phyloP scores from a whole-genome alignment of 495 filamentous ascomycete genomes.

The Penicillium robsamsonii region DNA sequence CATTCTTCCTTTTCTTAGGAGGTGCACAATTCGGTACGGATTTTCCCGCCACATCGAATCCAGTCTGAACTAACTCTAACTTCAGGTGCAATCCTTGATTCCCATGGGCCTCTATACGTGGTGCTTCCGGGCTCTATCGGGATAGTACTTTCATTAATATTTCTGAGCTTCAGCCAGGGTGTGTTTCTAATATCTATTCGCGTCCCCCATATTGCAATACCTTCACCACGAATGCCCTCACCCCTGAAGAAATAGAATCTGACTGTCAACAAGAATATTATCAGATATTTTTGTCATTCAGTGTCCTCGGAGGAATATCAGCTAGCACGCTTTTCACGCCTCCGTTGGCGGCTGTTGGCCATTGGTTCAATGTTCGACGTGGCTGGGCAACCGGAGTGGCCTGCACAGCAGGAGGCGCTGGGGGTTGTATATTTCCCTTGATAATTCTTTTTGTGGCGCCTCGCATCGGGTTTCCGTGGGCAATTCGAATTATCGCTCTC shows the following conservation, averaged over 20 bases:
- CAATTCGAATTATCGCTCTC: constrained; percentile 67
- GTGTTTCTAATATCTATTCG: constrained; percentile 2
- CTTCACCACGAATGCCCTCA: neutral
- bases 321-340: constrained; percentile 60
- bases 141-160: constrained; percentile 30
- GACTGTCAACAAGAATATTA: constrained; percentile 36
- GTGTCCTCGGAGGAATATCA: constrained; percentile 36
- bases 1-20: constrained; percentile 55
- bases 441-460: constrained; percentile 62
- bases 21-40: constrained; percentile 39
- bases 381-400: constrained; percentile 73
- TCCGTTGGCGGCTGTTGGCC: constrained; percentile 54
- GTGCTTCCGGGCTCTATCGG: constrained; percentile 32
- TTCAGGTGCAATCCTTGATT: constrained; percentile 32
- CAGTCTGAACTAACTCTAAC: neutral
- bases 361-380: constrained; percentile 69
- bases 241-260: neutral
- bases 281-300: constrained; percentile 42
- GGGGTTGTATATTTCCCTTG: constrained; percentile 70
- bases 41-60: neutral
- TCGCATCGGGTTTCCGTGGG: constrained; percentile 68
- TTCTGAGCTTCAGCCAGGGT: constrained; percentile 51
- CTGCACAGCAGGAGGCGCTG: constrained; percentile 64
- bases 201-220: neutral
- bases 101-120: constrained; percentile 26